These are phyloP conservation scores for Pestalotiopsis sp. DNA, from an alignment of 2,329 filamentous ascomycete genomes.

Conservation along the genomic window DNA sequence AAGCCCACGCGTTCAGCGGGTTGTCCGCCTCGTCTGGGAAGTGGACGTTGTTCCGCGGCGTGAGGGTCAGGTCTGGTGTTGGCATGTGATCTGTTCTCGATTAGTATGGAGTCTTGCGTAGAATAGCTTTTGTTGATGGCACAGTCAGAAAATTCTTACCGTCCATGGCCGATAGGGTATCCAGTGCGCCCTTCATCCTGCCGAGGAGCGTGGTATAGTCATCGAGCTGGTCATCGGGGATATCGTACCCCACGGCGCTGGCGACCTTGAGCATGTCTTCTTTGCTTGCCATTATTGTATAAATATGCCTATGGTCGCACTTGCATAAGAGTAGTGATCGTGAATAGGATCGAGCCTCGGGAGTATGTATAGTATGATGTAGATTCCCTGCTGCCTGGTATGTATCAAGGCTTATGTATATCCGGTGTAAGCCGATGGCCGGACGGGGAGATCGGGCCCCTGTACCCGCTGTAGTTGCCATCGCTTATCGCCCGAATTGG, in stretches of 20 bases:
- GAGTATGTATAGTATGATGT: too few species aligned
- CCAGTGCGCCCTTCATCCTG: conserved; percentile 16
- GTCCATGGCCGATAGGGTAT: conserved; percentile 19
- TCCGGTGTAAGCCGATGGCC: conserved; percentile 4
- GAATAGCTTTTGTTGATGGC: not conserved
- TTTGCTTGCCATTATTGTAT: conserved; percentile 13
- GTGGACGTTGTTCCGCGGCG: conserved; percentile 29
- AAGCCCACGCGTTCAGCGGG: conserved; percentile 44
- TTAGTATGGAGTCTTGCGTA: conserved; percentile 23
- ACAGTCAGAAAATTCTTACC: conserved; percentile 12
- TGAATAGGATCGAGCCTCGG: too few species aligned
- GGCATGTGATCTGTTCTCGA: conserved; percentile 35
- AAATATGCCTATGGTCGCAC: not conserved
- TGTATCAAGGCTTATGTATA: not conserved
- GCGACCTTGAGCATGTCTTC: conserved; percentile 25
- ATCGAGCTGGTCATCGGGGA: conserved; percentile 28
- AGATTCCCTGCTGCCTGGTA: not conserved
- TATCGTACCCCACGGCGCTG: conserved; percentile 30
- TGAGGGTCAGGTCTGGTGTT: conserved; percentile 19
- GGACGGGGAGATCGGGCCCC: not conserved
- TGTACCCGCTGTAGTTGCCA: not conserved
- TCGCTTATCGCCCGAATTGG: conserved; percentile 9
- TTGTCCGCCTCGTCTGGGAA: conserved; percentile 37
- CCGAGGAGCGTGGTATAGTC: conserved; percentile 30
- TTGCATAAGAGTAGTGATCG: too few species aligned